Evolutionary conservation across 179 eudicot genomes (phyloP).

Genomic region (Silene noctiflora): DNA sequence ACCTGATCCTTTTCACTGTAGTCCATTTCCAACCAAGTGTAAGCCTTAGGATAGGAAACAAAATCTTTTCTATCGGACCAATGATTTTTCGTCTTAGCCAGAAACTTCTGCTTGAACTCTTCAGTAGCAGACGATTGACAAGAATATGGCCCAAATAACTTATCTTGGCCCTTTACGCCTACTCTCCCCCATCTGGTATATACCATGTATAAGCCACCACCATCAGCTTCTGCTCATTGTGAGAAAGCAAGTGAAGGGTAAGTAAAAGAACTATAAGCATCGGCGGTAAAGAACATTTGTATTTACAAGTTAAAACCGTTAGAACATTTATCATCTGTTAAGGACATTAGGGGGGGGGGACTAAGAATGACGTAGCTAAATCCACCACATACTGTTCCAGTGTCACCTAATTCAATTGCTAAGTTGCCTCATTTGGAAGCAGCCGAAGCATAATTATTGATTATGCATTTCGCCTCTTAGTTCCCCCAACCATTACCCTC

Average conservation of each 20-base stretch:
- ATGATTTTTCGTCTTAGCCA: conserved; percentile 69
- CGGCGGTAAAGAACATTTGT: background rate
- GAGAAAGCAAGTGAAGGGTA: conserved; percentile 14
- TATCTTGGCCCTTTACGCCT: conserved; percentile 90
- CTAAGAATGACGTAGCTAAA: background rate
- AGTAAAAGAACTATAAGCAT: background rate
- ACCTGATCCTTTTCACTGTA: conserved; percentile 59
- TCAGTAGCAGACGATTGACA: conserved; percentile 46
- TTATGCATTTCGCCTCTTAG: background rate
- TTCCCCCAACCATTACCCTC: conserved; percentile 3
- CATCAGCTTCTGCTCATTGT: conserved; percentile 74
- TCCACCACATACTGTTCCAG: background rate
- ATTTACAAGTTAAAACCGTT: background rate
- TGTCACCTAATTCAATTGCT: background rate
- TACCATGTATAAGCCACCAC: conserved; percentile 66
- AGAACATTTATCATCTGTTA: background rate
- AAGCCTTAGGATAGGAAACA: conserved; percentile 58
- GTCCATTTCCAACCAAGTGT: conserved; percentile 98
- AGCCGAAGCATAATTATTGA: background rate
- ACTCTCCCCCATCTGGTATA: conserved; percentile 98
- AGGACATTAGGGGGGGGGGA: background rate
- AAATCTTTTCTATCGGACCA: conserved; percentile 69
- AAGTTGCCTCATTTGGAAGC: conserved; percentile 2
- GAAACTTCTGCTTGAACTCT: conserved; percentile 82
- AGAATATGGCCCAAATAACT: conserved; percentile 71